Conservation (phyloP, 805 yeast genomes). For the Nakazawaea ernobii region DNA sequence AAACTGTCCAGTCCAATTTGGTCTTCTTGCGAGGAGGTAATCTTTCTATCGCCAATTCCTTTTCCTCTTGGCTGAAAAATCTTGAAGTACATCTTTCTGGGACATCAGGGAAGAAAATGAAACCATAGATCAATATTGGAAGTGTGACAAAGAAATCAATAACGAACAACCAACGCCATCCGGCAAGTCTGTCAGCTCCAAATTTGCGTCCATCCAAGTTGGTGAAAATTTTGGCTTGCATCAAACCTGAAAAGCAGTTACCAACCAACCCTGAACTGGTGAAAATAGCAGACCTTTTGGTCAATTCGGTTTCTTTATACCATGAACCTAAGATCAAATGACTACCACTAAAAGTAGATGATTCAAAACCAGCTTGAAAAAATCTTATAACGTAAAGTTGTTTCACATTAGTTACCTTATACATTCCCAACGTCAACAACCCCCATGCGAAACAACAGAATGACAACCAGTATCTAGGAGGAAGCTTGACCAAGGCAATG, state of each 20-base stretch:
- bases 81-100: slow-evolving; percentile 35
- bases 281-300: slow-evolving; percentile 48
- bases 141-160: slow-evolving; percentile 53
- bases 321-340: slow-evolving; percentile 51
- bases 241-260: slow-evolving; percentile 47
- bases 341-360: slow-evolving; percentile 49
- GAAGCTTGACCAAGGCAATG: slow-evolving; percentile 40
- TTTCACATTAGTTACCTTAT: slow-evolving; percentile 36
- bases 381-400: slow-evolving; percentile 55
- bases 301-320: slow-evolving; percentile 43
- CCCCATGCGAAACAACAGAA: slow-evolving; percentile 56
- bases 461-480: slow-evolving; percentile 47
- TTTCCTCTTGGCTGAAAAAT: slow-evolving; percentile 35
- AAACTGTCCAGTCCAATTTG: slow-evolving; percentile 23
- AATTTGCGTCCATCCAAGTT: slow-evolving; percentile 25
- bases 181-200: slow-evolving; percentile 40
- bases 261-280: slow-evolving; percentile 52
- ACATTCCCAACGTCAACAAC: slow-evolving; percentile 44
- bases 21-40: slow-evolving; percentile 28
- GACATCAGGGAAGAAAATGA: slow-evolving; percentile 34
- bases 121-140: slow-evolving; percentile 48
- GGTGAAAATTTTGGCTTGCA: slow-evolving; percentile 49
- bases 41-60: slow-evolving; percentile 35
- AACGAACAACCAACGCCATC: slow-evolving; percentile 68
- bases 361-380: slow-evolving; percentile 56